phyloP scores from a whole-genome alignment of 768 basidiomycete genomes.

The Russula ochroleuca region DNA sequence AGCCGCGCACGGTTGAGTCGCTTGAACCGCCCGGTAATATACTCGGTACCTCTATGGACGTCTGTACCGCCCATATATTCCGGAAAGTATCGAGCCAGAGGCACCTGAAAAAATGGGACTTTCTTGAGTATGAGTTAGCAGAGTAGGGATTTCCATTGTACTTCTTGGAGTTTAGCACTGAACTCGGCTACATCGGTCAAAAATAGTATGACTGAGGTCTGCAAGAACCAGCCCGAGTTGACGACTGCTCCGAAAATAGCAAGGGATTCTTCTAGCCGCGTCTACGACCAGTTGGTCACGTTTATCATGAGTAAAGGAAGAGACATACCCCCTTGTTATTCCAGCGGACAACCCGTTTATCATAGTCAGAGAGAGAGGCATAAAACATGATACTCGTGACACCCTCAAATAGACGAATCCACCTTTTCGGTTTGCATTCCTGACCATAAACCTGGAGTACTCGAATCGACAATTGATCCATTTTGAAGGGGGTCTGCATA shows the following conservation, averaged over 20 bases:
- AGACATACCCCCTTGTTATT: slow-evolving; percentile 27
- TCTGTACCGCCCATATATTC: too few species aligned
- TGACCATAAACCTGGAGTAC: slow-evolving; percentile 76
- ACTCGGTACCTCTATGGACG: too few species aligned
- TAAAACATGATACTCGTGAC: slow-evolving; percentile 72
- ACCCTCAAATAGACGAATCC: slow-evolving; percentile 53
- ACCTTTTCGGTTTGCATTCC: slow-evolving; percentile 46
- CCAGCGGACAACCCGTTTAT: slow-evolving; percentile 41
- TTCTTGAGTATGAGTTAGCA: background rate
- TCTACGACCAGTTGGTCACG: slow-evolving; percentile 30
- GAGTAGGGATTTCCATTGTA: background rate
- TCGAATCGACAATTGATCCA: slow-evolving; percentile 32
- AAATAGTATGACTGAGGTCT: slow-evolving; percentile 41
- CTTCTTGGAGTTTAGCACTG: slow-evolving; percentile 46
- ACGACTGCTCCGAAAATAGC: slow-evolving; percentile 48
- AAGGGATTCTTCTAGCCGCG: slow-evolving; percentile 47
- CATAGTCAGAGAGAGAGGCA: slow-evolving; percentile 68
- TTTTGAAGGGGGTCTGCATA: background rate
- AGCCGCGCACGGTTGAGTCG: too few species aligned
- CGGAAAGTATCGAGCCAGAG: too few species aligned
- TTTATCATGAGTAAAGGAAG: slow-evolving; percentile 8
- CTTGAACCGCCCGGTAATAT: too few species aligned
- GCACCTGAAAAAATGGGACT: background rate
- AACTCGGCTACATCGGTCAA: slow-evolving; percentile 46
- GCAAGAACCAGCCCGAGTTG: slow-evolving; percentile 50